Conservation (phyloP, 2,329 filamentous ascomycete genomes). For the Fusarium lyarnte region DNA sequence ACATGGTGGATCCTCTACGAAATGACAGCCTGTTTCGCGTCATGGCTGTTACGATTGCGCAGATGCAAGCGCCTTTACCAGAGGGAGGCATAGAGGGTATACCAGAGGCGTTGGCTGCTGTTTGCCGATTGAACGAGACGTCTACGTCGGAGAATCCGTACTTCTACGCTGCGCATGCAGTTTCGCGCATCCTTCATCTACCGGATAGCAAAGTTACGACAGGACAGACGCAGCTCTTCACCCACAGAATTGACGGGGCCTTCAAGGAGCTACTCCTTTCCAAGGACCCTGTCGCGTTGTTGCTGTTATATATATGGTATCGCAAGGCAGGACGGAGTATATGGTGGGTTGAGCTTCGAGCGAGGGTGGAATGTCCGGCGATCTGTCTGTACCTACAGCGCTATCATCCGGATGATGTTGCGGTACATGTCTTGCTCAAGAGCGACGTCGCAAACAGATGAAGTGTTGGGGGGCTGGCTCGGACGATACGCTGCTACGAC, state of each 20-base stretch:
- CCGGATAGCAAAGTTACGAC: slow-evolving; percentile 45
- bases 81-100: slow-evolving; percentile 40
- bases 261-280: slow-evolving; percentile 47
- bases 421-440: slow-evolving; percentile 47
- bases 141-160: slow-evolving; percentile 52
- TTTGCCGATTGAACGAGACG: slow-evolving; percentile 40
- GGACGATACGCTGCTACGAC: too few relatives aligned
- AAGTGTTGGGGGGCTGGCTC: accelerated
- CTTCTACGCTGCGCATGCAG: slow-evolving; percentile 50
- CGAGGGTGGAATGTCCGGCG: slow-evolving; percentile 54
- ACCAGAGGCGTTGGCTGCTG: slow-evolving; percentile 31
- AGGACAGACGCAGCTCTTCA: slow-evolving; percentile 49
- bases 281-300: slow-evolving; percentile 51
- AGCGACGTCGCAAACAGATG: slow-evolving; percentile 43
- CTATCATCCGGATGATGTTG: slow-evolving; percentile 42
- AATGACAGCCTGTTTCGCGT: slow-evolving; percentile 49
- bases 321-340: slow-evolving; percentile 51
- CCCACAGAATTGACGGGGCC: slow-evolving; percentile 44
- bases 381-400: slow-evolving; percentile 51
- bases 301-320: slow-evolving; percentile 57
- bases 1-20: slow-evolving; percentile 47
- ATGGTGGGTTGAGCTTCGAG: slow-evolving; percentile 56
- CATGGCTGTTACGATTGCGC: slow-evolving; percentile 48
- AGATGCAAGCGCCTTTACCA: slow-evolving; percentile 50
- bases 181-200: slow-evolving; percentile 46